phyloP scores from a whole-genome alignment of 1,284 basidiomycete genomes.

The Naganishia liquefaciens region DNA sequence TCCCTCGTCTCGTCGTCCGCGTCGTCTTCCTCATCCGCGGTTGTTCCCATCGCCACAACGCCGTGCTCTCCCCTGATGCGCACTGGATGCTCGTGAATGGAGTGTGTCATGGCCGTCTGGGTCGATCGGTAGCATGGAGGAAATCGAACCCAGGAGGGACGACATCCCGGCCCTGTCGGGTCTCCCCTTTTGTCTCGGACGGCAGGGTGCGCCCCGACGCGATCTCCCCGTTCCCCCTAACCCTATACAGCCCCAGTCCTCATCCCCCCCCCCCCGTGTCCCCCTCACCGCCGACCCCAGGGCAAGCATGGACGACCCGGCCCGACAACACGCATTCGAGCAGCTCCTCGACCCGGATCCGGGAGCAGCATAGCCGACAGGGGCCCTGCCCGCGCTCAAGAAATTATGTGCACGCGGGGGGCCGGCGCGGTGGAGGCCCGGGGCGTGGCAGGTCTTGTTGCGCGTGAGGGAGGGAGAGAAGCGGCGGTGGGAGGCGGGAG shows the following conservation, averaged over 20 bases:
- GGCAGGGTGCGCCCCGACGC: too few species aligned
- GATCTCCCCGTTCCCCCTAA: too few species aligned
- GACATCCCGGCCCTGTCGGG: conserved; percentile 2
- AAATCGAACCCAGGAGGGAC: conserved; percentile 8
- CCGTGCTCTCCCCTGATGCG: not conserved
- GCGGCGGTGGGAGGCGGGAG: conserved; percentile 42
- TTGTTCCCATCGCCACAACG: not conserved
- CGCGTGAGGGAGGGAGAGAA: conserved; percentile 45
- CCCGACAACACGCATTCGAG: conserved; percentile 49
- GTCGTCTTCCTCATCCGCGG: not conserved
- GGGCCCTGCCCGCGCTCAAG: conserved; percentile 46
- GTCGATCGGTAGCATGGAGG: too few species aligned
- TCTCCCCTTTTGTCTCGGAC: not conserved
- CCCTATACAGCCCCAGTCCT: too few species aligned
- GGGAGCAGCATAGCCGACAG: conserved; percentile 39
- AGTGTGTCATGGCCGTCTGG: too few species aligned
- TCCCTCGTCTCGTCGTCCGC: conserved; percentile 1
- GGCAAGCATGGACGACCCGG: not conserved
- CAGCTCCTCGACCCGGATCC: conserved; percentile 44
- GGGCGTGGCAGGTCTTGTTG: conserved; percentile 49
- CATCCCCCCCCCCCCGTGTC: too few species aligned
- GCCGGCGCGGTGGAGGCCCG: conserved; percentile 49
- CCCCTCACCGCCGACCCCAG: too few species aligned
- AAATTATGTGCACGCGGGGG: conserved; percentile 48
- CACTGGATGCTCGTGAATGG: too few species aligned